These are phyloP conservation scores for Colletotrichum lindemuthianum DNA, from an alignment of 2,329 filamentous ascomycete species.

Conservation along the genomic window DNA sequence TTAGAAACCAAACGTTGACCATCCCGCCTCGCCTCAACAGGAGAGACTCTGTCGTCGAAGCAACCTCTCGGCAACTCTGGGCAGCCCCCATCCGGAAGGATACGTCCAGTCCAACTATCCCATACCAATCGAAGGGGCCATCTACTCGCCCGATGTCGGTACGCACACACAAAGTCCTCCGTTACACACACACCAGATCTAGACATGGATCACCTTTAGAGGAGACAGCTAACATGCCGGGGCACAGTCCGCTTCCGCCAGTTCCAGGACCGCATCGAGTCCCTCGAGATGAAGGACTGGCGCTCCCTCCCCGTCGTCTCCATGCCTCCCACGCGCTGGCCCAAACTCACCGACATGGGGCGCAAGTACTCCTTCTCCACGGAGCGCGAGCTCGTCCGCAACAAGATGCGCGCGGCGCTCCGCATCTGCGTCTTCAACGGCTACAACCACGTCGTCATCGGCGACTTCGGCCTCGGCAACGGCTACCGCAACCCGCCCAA, in stretches of 20 bases:
- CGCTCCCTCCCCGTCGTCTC: constrained; percentile 76
- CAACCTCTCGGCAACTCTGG: constrained; percentile 76
- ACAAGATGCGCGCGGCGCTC: constrained; percentile 77
- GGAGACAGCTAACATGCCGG: constrained; percentile 11
- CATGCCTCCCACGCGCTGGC: constrained; percentile 76
- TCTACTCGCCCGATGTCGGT: constrained; percentile 76
- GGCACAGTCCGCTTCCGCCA: constrained; percentile 75
- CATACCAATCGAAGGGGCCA: constrained; percentile 74
- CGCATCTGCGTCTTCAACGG: constrained; percentile 73
- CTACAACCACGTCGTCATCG: constrained; percentile 68
- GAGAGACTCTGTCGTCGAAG: constrained; percentile 80
- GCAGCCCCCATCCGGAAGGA: constrained; percentile 65
- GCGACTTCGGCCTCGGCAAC: constrained; percentile 73
- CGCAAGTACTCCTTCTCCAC: constrained; percentile 76
- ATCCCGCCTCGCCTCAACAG: constrained; percentile 43
- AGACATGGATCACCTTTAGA: too few relatives aligned
- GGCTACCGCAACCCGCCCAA: constrained; percentile 71
- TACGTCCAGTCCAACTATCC: constrained; percentile 69
- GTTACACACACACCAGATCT: too few relatives aligned
- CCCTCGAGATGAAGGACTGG: constrained; percentile 62
- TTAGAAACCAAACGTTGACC: too few relatives aligned
- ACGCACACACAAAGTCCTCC: constrained; percentile 41
- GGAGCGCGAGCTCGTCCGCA: constrained; percentile 76
- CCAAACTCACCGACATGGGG: constrained; percentile 76
- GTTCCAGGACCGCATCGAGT: constrained; percentile 72